Conservation (phyloP, 495 filamentous ascomycete species). For the Chaetomium cochliodes region DNA sequence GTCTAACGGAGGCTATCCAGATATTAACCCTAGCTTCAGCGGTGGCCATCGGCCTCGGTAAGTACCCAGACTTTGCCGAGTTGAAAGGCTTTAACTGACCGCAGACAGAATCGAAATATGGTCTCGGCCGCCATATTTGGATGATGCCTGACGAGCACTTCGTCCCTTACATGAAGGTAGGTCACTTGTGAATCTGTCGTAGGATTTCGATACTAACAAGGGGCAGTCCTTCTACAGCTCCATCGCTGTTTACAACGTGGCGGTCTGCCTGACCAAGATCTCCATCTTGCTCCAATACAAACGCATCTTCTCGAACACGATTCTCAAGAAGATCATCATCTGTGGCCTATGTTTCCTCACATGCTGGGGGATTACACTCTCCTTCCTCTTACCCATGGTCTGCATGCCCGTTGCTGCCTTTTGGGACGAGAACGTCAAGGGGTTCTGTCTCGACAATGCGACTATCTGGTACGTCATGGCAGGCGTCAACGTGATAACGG, state of each 20-base stretch:
- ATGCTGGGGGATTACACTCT: slow-evolving; percentile 37
- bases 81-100: not conserved
- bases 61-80: not conserved
- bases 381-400: slow-evolving; percentile 32
- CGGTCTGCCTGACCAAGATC: slow-evolving; percentile 34
- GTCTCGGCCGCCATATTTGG: slow-evolving; percentile 40
- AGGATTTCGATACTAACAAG: not conserved
- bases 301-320: slow-evolving; percentile 37
- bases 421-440: slow-evolving; percentile 35
- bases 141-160: slow-evolving; percentile 24
- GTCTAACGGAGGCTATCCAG: not conserved
- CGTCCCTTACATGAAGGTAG: slow-evolving; percentile 32
- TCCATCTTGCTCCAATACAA: slow-evolving; percentile 41
- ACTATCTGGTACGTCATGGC: slow-evolving; percentile 45
- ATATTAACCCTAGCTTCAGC: slow-evolving; percentile 26
- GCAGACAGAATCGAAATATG: slow-evolving; percentile 26
- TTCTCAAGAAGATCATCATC: slow-evolving; percentile 32
- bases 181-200: not conserved
- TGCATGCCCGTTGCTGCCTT: slow-evolving; percentile 39
- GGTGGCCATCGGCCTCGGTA: slow-evolving; percentile 30
- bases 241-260: slow-evolving; percentile 39
- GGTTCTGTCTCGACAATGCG: slow-evolving; percentile 34
- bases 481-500: slow-evolving; percentile 36
- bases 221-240: slow-evolving; percentile 39
- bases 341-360: slow-evolving; percentile 36